Evolutionary conservation across 352 stramenopile species (phyloP).

Genomic region (Phytophthora brassicae): DNA sequence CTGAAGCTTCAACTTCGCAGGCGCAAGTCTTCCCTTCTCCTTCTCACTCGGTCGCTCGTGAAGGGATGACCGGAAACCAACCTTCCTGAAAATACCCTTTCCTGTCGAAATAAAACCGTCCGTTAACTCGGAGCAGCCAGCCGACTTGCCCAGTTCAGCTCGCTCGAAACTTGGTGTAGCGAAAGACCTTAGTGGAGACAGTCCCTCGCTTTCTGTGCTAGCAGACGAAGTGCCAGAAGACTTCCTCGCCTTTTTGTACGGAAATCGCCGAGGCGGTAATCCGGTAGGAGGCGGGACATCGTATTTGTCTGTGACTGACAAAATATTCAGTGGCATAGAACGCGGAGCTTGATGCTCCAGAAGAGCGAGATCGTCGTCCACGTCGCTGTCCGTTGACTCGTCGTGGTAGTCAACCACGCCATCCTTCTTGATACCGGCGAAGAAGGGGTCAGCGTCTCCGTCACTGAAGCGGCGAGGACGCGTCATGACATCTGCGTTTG

Average conservation of each 20-base stretch:
- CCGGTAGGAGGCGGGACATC: constrained; percentile 29
- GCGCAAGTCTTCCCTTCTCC: constrained; percentile 36
- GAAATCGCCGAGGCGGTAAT: constrained; percentile 31
- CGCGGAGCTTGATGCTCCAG: constrained; percentile 23
- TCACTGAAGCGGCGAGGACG: constrained; percentile 82
- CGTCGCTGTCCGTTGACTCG: constrained; percentile 32
- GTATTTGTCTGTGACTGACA: constrained; percentile 42
- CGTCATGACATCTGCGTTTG: constrained; percentile 33
- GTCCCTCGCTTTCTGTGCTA: constrained; percentile 46
- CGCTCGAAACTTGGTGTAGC: constrained; percentile 46
- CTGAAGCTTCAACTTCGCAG: constrained; percentile 31
- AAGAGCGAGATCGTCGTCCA: constrained; percentile 27
- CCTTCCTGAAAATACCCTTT: constrained; percentile 87
- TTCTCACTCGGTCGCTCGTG: constrained; percentile 36
- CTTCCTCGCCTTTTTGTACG: constrained; percentile 49
- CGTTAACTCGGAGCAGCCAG: constrained; percentile 54
- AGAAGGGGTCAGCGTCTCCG: constrained; percentile 76
- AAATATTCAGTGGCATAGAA: constrained; percentile 24
- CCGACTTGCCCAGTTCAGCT: constrained; percentile 50
- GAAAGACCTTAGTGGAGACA: constrained; percentile 44
- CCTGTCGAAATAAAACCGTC: constrained; percentile 86
- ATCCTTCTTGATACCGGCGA: constrained; percentile 38
- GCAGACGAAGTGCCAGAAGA: constrained; percentile 51
- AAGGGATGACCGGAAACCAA: constrained; percentile 59
- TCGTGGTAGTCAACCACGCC: constrained; percentile 30